Base-by-base conservation (phyloP, 1,139 yeast species). In the Hyphopichia wangnamkhiaoensis region DNA sequence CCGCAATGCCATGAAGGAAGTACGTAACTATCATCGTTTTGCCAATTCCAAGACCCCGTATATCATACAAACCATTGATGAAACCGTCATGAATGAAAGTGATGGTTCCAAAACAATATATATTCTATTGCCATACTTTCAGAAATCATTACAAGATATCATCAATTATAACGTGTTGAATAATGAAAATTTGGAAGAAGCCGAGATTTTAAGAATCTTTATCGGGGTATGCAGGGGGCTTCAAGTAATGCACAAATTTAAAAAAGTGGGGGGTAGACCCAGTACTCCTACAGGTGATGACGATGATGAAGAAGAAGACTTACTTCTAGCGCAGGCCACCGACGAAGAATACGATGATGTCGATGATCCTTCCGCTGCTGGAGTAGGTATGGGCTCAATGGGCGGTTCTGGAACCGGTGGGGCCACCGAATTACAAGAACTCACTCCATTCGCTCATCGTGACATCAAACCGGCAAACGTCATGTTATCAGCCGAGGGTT, bases 381-480 rank as follows among this genome's bases (percentile, higher is more conserved):
- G n/a, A n/a, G n/a, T n/a, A n/a, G n/a, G n/a, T n/a, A n/a, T n/a
- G n/a, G n/a, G n/a, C n/a, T n/a, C n/a, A n/a, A n/a, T n/a, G n/a
- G n/a, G n/a, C n/a, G n/a, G 45, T 33, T 25, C 37, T 34, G 41
- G 24, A 19, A 43, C 43, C 19, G 43, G 39, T 8, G 34, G 37
- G 5, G 20, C 37, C 13, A 72, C 83, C 2, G 86, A 82, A 42
- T 54, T 84, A 43, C 74, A 73, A 34, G 85, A 81, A 42, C 63
- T 79, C 31, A 70, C 76, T 2, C 87, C 95, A 1, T 89, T 76
- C 59, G 95, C 95, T 0, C 97, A 90, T 58, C 68, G 90, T 44
- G 96, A 90, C 57, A 64, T 91, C 40, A 90, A 89, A 52, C 97
- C 97, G 0, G 95, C 93, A 1, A 90, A 89, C 55, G 79, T 90